Evolutionary conservation across 1,284 basidiomycete genomes (phyloP).

Genomic region (Ganoderma boninense): DNA sequence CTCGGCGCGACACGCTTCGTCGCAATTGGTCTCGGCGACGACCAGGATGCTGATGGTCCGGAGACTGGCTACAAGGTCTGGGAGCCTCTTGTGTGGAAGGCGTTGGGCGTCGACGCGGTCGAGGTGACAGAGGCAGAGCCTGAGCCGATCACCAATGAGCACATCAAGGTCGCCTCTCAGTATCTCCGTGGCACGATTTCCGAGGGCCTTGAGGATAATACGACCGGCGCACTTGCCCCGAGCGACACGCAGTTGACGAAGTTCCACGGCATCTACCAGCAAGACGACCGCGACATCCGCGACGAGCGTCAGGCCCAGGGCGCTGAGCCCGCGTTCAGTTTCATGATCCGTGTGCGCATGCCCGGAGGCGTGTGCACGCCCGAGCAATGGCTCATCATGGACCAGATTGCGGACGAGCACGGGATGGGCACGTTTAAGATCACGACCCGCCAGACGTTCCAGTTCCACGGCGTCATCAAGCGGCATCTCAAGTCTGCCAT

Average conservation of each 20-base stretch:
- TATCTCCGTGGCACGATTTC: slow-evolving; percentile 96
- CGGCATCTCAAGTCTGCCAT: slow-evolving; percentile 95
- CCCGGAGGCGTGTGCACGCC: slow-evolving; percentile 95
- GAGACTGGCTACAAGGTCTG: slow-evolving; percentile 97
- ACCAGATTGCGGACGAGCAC: slow-evolving; percentile 95
- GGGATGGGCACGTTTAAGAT: slow-evolving; percentile 97
- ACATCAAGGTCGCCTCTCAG: slow-evolving; percentile 97
- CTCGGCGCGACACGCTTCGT: slow-evolving; percentile 81
- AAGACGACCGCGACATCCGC: slow-evolving; percentile 98
- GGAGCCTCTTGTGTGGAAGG: slow-evolving; percentile 95
- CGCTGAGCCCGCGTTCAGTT: slow-evolving; percentile 95
- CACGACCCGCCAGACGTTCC: slow-evolving; percentile 98
- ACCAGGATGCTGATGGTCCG: slow-evolving; percentile 96
- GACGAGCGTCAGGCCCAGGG: slow-evolving; percentile 95
- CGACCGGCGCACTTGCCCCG: slow-evolving; percentile 90
- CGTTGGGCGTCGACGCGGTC: slow-evolving; percentile 90
- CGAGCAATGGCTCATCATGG: slow-evolving; percentile 95
- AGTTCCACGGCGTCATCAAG: slow-evolving; percentile 99
- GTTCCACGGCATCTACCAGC: slow-evolving; percentile 98
- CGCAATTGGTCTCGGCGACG: slow-evolving; percentile 90
- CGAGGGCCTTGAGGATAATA: slow-evolving; percentile 89
- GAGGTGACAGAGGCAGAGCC: slow-evolving; percentile 94
- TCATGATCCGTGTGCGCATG: slow-evolving; percentile 99
- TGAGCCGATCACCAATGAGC: slow-evolving; percentile 98
- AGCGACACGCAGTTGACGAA: slow-evolving; percentile 97